These are phyloP conservation scores for Cercospora brassicicola DNA, from an alignment of 2,329 filamentous ascomycete species.

Conservation along the genomic window DNA sequence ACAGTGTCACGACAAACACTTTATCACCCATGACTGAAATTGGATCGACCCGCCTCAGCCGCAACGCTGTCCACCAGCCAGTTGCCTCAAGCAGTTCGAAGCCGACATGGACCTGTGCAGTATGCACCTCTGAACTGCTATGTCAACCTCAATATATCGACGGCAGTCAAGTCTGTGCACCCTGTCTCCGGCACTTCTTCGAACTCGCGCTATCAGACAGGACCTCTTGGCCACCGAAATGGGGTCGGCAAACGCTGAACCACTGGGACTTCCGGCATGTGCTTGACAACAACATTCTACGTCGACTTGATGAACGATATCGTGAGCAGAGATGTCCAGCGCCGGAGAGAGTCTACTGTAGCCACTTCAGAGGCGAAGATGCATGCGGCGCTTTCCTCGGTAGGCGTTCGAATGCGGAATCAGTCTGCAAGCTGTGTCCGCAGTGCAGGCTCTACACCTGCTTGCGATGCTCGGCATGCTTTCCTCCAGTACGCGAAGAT, in stretches of 20 bases:
- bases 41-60: not conserved
- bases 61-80: not conserved
- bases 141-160: slow-evolving; percentile 1
- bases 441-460: not conserved
- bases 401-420: not conserved
- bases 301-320: slow-evolving; percentile 11
- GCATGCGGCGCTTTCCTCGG: slow-evolving; percentile 13
- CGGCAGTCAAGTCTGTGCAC: slow-evolving; percentile 9
- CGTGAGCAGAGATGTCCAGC: slow-evolving; percentile 18
- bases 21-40: not conserved
- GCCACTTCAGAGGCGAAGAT: not conserved
- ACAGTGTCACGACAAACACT: not conserved
- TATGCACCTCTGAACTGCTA: slow-evolving; percentile 7
- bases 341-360: slow-evolving; percentile 25
- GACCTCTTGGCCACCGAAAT: slow-evolving; percentile 23
- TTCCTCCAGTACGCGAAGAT: not conserved
- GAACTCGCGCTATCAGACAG: slow-evolving; percentile 17
- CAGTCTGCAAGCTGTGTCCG: slow-evolving; percentile 5
- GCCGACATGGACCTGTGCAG: slow-evolving; percentile 9
- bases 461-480: slow-evolving; percentile 13
- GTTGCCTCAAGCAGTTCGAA: slow-evolving; percentile 3
- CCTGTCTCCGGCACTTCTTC: slow-evolving; percentile 25
- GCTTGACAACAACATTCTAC: slow-evolving; percentile 15
- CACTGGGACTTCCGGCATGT: slow-evolving; percentile 20
- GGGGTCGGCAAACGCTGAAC: slow-evolving; percentile 17